Percentiles rank a stretch among this genome's conserved stretches.
phyloP scores from a whole-genome alignment of 2,329 filamentous ascomycete species.

The Trichoderma sp. region DNA sequence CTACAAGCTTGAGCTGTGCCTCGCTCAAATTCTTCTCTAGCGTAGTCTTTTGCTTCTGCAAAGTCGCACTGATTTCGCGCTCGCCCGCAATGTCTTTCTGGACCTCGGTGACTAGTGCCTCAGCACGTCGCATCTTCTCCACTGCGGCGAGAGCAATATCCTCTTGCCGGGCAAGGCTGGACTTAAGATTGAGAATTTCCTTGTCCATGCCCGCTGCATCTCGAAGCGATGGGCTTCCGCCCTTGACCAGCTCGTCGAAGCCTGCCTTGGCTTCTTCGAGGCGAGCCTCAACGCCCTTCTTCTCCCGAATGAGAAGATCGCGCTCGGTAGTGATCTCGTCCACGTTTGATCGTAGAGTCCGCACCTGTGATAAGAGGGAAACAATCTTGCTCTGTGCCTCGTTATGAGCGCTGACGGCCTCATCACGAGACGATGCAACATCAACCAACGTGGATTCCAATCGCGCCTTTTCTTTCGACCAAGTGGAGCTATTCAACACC shows the following conservation, averaged over 20 bases:
- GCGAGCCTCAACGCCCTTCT: constrained; percentile 82
- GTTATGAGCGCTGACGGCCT: constrained; percentile 89
- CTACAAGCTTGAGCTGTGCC: constrained; percentile 83
- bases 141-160: constrained; percentile 89
- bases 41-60: constrained; percentile 86
- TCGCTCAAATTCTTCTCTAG: constrained; percentile 91
- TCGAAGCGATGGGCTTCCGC: constrained; percentile 83
- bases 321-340: constrained; percentile 86
- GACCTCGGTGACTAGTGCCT: constrained; percentile 82
- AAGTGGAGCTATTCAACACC: constrained; percentile 94
- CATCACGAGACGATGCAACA: constrained; percentile 86
- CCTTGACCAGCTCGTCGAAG: constrained; percentile 82
- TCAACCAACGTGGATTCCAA: constrained; percentile 88
- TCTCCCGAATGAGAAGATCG: constrained; percentile 82
- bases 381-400: constrained; percentile 94
- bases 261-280: constrained; percentile 85
- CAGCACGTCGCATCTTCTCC: constrained; percentile 94
- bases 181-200: constrained; percentile 86
- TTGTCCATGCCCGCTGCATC: constrained; percentile 87
- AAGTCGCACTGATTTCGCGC: constrained; percentile 75
- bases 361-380: constrained; percentile 84
- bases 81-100: constrained; percentile 90
- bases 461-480: constrained; percentile 96
- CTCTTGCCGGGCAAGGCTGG: constrained; percentile 85
- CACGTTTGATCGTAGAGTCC: constrained; percentile 76